Conservation (phyloP, 164 flowering plant species). For the Euptelea pleiosperma region DNA sequence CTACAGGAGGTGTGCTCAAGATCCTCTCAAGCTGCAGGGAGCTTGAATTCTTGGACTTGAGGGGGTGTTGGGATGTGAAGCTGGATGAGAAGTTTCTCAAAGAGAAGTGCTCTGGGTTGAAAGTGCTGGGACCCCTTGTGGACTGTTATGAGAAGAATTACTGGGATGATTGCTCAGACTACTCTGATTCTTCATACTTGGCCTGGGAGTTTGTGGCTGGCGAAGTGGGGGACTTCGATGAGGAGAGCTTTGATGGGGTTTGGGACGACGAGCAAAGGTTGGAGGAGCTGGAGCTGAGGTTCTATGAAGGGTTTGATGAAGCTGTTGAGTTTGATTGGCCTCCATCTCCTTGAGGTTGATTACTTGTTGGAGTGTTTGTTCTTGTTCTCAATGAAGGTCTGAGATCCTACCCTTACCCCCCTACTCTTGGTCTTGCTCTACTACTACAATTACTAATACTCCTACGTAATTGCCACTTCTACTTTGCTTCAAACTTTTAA, state of each 20-base stretch:
- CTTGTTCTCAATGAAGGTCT: slow-evolving; percentile 11
- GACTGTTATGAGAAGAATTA: slow-evolving; percentile 28
- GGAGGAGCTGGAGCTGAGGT: slow-evolving; percentile 44
- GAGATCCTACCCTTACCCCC: background rate
- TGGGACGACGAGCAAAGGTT: slow-evolving; percentile 48
- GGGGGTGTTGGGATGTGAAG: slow-evolving; percentile 60
- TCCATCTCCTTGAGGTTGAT: slow-evolving; percentile 21
- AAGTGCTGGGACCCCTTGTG: slow-evolving; percentile 34
- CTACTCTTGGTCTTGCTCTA: slow-evolving; percentile 1
- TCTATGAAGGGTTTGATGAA: slow-evolving; percentile 38
- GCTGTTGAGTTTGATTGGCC: slow-evolving; percentile 39
- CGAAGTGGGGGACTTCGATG: slow-evolving; percentile 27
- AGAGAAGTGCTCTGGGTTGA: slow-evolving; percentile 23
- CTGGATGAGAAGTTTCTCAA: slow-evolving; percentile 27
- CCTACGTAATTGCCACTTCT: slow-evolving; percentile 12
- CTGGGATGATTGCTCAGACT: slow-evolving; percentile 41
- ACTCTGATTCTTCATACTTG: slow-evolving; percentile 33
- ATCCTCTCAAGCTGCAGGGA: slow-evolving; percentile 24
- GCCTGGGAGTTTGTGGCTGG: slow-evolving; percentile 41
- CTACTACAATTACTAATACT: background rate
- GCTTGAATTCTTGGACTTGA: slow-evolving; percentile 50
- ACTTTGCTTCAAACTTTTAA: slow-evolving; percentile 17
- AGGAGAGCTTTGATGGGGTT: slow-evolving; percentile 28
- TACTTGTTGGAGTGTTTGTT: background rate
- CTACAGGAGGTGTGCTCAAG: slow-evolving; percentile 18